These are phyloP conservation scores for Xerocomus minutiporus DNA, from an alignment of 1,284 basidiomycete species.

Conservation along the genomic window DNA sequence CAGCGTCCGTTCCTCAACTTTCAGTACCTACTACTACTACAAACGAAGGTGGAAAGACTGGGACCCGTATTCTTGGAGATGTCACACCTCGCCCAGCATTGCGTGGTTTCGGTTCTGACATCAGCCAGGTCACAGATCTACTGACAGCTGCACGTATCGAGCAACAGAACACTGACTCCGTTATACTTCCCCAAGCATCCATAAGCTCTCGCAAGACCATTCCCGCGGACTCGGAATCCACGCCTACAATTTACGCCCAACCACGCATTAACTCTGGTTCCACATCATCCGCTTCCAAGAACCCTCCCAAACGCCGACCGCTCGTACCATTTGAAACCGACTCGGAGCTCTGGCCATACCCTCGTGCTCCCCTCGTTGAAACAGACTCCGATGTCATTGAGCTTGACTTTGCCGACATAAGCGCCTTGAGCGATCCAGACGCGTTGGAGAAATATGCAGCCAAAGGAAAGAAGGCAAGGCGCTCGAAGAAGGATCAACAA, in stretches of 20 bases:
- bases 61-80: constrained; percentile 38
- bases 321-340: constrained; percentile 57
- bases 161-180: constrained; percentile 16
- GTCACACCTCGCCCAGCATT: constrained; percentile 46
- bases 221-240: constrained; percentile 5
- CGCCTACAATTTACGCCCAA: constrained; percentile 20
- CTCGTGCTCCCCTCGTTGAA: constrained; percentile 40
- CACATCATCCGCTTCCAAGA: constrained; percentile 11
- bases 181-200: constrained; percentile 9
- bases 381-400: constrained; percentile 56
- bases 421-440: constrained; percentile 59
- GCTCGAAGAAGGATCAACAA: constrained; percentile 36
- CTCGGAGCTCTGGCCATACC: constrained; percentile 64
- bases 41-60: constrained; percentile 16
- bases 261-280: not conserved
- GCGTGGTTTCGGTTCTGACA: constrained; percentile 36
- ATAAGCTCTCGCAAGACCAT: not conserved
- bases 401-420: constrained; percentile 66
- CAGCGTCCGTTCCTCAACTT: constrained; percentile 35
- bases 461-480: constrained; percentile 35
- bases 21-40: constrained; percentile 15
- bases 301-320: constrained; percentile 22
- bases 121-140: constrained; percentile 31
- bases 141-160: constrained; percentile 26
- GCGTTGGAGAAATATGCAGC: constrained; percentile 37